Evolutionary conservation across 495 filamentous ascomycete species (phyloP), one percentile per base, ranked within the genome.

Genomic region (Penicillium chermesinum): DNA sequence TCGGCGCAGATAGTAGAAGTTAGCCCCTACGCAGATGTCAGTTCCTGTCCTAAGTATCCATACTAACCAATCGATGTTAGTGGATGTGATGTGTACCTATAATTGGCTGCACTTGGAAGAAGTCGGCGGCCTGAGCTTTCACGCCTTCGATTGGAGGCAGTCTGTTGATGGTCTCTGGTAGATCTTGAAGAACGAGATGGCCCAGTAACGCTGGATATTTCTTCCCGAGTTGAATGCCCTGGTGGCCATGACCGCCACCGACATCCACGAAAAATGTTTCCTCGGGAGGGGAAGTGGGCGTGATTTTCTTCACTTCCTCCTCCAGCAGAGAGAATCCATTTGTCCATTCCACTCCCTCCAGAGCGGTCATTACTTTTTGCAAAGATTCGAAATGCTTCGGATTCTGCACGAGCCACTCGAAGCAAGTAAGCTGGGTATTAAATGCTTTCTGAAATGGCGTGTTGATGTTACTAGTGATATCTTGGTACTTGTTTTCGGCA

Each of bases 231-330:
- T 59, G 60, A 21, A 63, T 58, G 37, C 67, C 67, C 38, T 81
- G 75, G 18, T 82, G 73, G n/a, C 79, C 79, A 21, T 72, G 60
- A 1, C 73, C 65, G 32, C 80, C 76, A 7, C 78, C 78, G 0
- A 82, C 61, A 45, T 83, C 74, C 12, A 83, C 75, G 22, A 78
- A 66, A 27, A 79, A 52, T 2, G 53, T 48, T 20, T 37, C 55
- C 2, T 64, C 50, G 5, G 41, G 27, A 7, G 40, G 50, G 27
- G 10, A 6, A 5, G n/a, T 32, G 2, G 43, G 46, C 2, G 49
- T 32, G 8, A 55, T 15, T 30, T 49, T 54, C 14, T 45, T 34
- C 3, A 36, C 50, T 42, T 62, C 59, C 3, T 22, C n/a, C 1
- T 62, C 40, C 8, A 64, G 25, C 6, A 58, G 39, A 4, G 52